Evolutionary conservation across 225 moss, liverwort and hornwort genomes (phyloP).

Genomic region (Bryum argenteum): DNA sequence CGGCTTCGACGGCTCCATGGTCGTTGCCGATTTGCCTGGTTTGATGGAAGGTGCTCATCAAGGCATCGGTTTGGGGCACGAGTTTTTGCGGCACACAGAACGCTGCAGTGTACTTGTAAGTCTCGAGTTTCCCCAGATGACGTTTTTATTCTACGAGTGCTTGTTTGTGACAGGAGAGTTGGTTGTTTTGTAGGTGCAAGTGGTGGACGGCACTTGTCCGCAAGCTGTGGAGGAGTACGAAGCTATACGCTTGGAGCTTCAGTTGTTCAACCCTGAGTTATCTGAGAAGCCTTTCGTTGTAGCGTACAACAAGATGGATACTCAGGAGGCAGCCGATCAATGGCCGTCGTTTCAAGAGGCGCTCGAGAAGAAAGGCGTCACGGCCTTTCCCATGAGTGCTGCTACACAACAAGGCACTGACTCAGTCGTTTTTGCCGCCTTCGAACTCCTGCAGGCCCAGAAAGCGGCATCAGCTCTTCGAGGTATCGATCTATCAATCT

Average conservation of each 20-base stretch:
- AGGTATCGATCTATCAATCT: slow-evolving; percentile 33
- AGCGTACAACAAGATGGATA: slow-evolving; percentile 95
- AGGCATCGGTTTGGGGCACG: slow-evolving; percentile 90
- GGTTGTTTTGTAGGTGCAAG: slow-evolving; percentile 63
- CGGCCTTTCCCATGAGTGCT: slow-evolving; percentile 83
- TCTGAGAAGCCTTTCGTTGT: slow-evolving; percentile 80
- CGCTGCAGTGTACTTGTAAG: slow-evolving; percentile 95
- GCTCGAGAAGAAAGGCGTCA: slow-evolving; percentile 69
- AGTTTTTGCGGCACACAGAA: slow-evolving; percentile 95
- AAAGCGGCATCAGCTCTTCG: slow-evolving; percentile 38
- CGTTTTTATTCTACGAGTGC: neutral
- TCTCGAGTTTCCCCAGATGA: neutral
- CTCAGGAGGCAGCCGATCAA: slow-evolving; percentile 81
- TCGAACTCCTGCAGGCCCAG: slow-evolving; percentile 65
- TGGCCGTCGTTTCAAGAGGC: slow-evolving; percentile 75
- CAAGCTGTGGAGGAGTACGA: slow-evolving; percentile 91
- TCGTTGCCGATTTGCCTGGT: slow-evolving; percentile 94
- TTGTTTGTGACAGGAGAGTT: neutral
- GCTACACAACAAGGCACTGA: slow-evolving; percentile 76
- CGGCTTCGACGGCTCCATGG: slow-evolving; percentile 86
- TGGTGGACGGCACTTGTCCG: slow-evolving; percentile 86
- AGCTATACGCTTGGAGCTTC: slow-evolving; percentile 92
- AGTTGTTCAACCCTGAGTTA: slow-evolving; percentile 82
- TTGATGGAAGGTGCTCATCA: slow-evolving; percentile 95
- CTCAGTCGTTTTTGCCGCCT: slow-evolving; percentile 69